Evolutionary conservation across 106 monocot genomes (phyloP).

Genomic region (Dioscorea alata): DNA sequence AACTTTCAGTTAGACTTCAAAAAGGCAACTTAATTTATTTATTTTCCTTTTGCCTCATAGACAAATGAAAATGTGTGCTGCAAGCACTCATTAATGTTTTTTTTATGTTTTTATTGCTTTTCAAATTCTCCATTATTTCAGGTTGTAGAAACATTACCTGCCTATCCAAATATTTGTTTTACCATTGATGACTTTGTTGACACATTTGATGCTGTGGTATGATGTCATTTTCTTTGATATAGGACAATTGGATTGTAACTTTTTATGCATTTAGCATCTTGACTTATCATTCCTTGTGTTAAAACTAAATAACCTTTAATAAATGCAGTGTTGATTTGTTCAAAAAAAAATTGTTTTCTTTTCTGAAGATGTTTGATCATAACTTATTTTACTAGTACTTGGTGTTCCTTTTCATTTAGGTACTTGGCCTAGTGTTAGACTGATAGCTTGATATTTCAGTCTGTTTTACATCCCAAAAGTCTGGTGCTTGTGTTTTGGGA

Average conservation of each 20-base stretch:
- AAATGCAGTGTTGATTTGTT: neutral
- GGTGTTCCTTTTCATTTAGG: neutral
- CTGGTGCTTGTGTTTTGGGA: no score
- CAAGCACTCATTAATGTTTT: neutral
- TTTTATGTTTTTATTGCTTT: constrained; percentile 2
- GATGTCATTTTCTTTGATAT: neutral
- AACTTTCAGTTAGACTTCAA: constrained; percentile 80
- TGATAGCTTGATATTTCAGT: no score
- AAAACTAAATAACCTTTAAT: neutral
- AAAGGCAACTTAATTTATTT: constrained; percentile 41
- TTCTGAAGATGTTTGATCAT: neutral
- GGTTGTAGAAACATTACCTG: constrained; percentile 78
- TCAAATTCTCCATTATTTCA: constrained; percentile 23
- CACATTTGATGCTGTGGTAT: constrained; percentile 96
- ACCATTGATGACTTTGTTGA: constrained; percentile 97
- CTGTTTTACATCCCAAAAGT: no score
- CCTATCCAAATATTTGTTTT: constrained; percentile 97
- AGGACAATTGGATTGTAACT: no score
- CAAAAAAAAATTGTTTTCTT: neutral
- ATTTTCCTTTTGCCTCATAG: neutral
- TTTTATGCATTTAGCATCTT: constrained; percentile 1
- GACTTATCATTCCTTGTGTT: neutral
- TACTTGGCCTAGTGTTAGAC: no score
- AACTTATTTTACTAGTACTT: neutral
- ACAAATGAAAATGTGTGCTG: no score